Evolutionary conservation across 106 monocot genomes (phyloP), one percentile per base, ranked within the genome.

Genomic region (Cymbidium sinense): DNA sequence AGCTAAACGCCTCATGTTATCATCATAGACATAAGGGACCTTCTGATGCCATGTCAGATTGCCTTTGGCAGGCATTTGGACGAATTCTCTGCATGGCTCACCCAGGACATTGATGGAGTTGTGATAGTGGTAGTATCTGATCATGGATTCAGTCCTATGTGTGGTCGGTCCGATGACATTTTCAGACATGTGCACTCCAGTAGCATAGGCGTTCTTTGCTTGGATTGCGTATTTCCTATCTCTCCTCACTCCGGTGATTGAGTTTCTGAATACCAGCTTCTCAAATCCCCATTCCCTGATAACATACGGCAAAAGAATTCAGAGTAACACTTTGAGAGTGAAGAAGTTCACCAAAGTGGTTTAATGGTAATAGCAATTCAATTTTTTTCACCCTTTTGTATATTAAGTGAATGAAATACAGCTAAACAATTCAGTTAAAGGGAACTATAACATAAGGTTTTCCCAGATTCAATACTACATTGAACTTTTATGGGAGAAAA

Each of bases 131-230:
- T 84, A 93, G 80, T 93, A 93, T 54, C 75, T 71, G 69, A 93
- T 93, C 34, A 80, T 43, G 4, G 78, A 33, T 20, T 87, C 93
- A 0, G 83, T 86, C 69, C 78, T 84, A 81, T 90, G 89, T 10
- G 74, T 79, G 30, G 70, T 85, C 50, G 77, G 77, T 7, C 93
- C 93, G 0, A 33, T 70, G 7, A 87, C 73, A 65, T 93, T 87
- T 78, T 88, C 84, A 25, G 93, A 93, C 86, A 93, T 86, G 82
- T 93, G 93, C 21, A 93, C 93, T 12, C 93, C 93, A 1, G 93
- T 83, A 5, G 93, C 86, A n/a, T 76, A 86, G 3, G 82, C 93
- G 20, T 81, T 78, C 12, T 84, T 70, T 0, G 93, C 84, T 82
- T 88, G 89, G 73, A 93, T 82, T 0, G 89, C 89, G 5, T 93